Percentiles rank a stretch among this genome's conserved stretches.
Evolutionary conservation across 2,329 filamentous ascomycete species (phyloP).

Genomic region (Exserohilum turcica): DNA sequence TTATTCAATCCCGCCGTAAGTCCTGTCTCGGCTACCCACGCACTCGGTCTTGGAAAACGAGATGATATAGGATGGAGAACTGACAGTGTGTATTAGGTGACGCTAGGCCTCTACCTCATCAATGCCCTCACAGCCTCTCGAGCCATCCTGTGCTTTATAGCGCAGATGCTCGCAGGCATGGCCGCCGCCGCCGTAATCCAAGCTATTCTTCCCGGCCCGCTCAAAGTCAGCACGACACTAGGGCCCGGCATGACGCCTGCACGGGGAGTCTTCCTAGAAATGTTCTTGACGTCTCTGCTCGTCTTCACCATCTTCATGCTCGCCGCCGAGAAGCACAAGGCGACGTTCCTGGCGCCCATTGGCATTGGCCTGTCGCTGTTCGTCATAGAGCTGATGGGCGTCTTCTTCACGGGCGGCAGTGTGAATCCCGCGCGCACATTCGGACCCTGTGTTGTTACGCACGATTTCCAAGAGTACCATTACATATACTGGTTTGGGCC

Average conservation of each 20-base stretch:
- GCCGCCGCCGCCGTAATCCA: conserved; percentile 42
- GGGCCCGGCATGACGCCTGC: conserved; percentile 36
- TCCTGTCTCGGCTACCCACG: not conserved
- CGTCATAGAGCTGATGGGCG: conserved; percentile 59
- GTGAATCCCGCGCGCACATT: conserved; percentile 51
- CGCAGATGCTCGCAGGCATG: conserved; percentile 47
- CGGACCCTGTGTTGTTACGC: conserved; percentile 49
- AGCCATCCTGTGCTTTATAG: conserved; percentile 39
- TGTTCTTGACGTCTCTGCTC: conserved; percentile 48
- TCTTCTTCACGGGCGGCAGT: conserved; percentile 52
- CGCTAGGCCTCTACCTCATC: conserved; percentile 46
- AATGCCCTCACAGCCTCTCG: conserved; percentile 33
- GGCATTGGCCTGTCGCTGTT: conserved; percentile 75
- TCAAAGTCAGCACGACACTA: conserved; percentile 46
- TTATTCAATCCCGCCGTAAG: conserved; percentile 50
- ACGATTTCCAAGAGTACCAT: conserved; percentile 47
- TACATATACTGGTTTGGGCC: conserved; percentile 53
- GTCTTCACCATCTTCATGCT: conserved; percentile 61
- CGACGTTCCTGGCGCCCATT: conserved; percentile 72
- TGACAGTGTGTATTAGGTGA: conserved; percentile 29
- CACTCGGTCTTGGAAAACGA: not conserved
- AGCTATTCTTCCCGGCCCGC: conserved; percentile 43
- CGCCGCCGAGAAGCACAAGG: conserved; percentile 74
- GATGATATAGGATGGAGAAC: not conserved
- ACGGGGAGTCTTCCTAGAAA: conserved; percentile 48